Evolutionary conservation across 441 rosid genomes (phyloP).

Genomic region (Pelargonium myrrhifolium): DNA sequence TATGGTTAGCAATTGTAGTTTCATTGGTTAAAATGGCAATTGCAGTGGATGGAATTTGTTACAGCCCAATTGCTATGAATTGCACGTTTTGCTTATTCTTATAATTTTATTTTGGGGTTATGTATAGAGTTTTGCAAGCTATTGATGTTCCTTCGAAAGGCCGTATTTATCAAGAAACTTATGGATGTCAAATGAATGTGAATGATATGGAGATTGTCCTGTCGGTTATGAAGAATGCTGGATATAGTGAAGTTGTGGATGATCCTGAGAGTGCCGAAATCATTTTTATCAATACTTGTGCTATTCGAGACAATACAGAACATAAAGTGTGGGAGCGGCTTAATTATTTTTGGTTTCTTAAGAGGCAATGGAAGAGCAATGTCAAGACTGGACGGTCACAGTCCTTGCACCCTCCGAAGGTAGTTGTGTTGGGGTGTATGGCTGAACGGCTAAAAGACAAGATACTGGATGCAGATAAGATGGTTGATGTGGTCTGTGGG

Average conservation of each 20-base stretch:
- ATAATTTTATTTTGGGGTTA: constrained; percentile 11
- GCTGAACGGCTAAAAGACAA: constrained; percentile 87
- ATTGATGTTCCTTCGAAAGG: constrained; percentile 40
- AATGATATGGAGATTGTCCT: constrained; percentile 96
- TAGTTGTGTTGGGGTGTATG: constrained; percentile 93
- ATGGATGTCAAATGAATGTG: constrained; percentile 92
- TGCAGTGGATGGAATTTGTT: not conserved
- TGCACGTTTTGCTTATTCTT: not conserved
- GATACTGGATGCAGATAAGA: constrained; percentile 86
- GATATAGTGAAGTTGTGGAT: constrained; percentile 54
- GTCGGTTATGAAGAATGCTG: constrained; percentile 75
- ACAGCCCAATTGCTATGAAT: not conserved
- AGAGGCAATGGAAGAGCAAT: constrained; percentile 81
- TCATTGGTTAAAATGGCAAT: not conserved
- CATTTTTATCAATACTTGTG: constrained; percentile 82
- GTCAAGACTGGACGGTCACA: constrained; percentile 56
- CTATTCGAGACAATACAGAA: constrained; percentile 85
- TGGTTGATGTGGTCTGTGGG: constrained; percentile 97
- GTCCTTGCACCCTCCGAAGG: constrained; percentile 72
- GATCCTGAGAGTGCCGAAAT: constrained; percentile 85
- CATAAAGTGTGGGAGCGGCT: constrained; percentile 96
- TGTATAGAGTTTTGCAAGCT: constrained; percentile 33
- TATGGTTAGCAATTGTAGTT: no score
- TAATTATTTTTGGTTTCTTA: constrained; percentile 88
- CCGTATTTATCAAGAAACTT: constrained; percentile 83